Evolutionary conservation across 139 green algal genomes (phyloP).

Genomic region (Bryopsis sp.): DNA sequence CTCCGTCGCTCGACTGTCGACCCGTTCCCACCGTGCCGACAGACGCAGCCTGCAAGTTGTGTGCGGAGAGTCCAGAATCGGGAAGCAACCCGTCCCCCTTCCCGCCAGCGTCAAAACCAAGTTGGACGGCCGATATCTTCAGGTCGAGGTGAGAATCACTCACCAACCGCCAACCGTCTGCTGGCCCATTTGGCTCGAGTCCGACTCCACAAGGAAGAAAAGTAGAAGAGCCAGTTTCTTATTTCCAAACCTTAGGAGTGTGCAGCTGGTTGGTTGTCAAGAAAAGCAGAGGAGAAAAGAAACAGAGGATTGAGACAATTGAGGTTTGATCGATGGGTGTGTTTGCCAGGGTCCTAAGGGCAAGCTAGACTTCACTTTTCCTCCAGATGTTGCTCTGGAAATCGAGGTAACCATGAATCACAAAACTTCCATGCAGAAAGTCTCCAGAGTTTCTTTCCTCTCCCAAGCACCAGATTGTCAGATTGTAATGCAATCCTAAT

Average conservation of each 20-base stretch:
- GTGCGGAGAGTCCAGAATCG: constrained; percentile 82
- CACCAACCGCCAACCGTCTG: neutral
- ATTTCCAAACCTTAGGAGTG: neutral
- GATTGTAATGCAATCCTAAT: too few species aligned
- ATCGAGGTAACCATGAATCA: too few species aligned
- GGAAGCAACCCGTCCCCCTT: constrained; percentile 66
- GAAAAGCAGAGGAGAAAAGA: neutral
- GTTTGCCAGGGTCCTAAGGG: constrained; percentile 3
- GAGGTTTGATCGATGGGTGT: neutral
- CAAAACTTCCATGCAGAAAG: too few species aligned
- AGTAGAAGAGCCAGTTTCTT: too few species aligned
- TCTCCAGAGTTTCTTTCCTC: too few species aligned
- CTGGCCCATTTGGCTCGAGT: neutral
- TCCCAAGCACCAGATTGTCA: too few species aligned
- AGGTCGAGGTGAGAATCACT: constrained; percentile 79
- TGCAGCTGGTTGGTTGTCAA: neutral
- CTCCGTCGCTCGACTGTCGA: too few species aligned
- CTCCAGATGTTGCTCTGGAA: too few species aligned
- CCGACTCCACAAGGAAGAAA: too few species aligned
- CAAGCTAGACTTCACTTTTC: too few species aligned
- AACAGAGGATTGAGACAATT: neutral
- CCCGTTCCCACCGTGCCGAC: too few species aligned
- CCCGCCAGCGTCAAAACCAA: constrained; percentile 71
- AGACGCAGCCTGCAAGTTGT: constrained; percentile 23
- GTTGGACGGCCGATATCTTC: constrained; percentile 52